Percentiles rank a stretch among this genome's conserved stretches.
These are phyloP conservation scores for Harrya chromipes DNA, from an alignment of 768 basidiomycete species.

Conservation along the genomic window DNA sequence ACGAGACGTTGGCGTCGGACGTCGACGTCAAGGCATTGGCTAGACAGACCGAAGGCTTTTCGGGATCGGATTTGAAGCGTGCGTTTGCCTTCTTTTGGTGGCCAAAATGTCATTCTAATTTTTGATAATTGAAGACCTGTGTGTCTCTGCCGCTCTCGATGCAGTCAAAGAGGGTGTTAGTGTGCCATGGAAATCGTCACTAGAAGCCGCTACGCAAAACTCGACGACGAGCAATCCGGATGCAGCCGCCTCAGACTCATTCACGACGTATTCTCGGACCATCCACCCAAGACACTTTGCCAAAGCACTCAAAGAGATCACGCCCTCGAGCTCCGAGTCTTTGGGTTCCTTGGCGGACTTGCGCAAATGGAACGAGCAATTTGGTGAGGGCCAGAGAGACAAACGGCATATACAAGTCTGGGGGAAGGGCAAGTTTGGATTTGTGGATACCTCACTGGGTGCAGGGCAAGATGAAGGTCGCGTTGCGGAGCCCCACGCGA, in stretches of 20 bases:
- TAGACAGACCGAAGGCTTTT: slow-evolving; percentile 78
- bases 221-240: background rate
- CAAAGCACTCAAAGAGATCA: slow-evolving; percentile 85
- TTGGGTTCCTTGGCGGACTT: slow-evolving; percentile 72
- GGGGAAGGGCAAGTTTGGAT: slow-evolving; percentile 89
- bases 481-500: slow-evolving; percentile 30
- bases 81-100: slow-evolving; percentile 27
- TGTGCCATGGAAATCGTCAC: slow-evolving; percentile 64
- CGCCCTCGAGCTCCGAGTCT: slow-evolving; percentile 83
- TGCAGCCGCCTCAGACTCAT: slow-evolving; percentile 7
- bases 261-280: slow-evolving; percentile 31
- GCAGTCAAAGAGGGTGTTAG: slow-evolving; percentile 82
- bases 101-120: slow-evolving; percentile 1
- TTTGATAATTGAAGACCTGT: slow-evolving; percentile 59
- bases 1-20: slow-evolving; percentile 67
- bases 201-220: slow-evolving; percentile 4
- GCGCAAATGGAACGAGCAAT: slow-evolving; percentile 90
- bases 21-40: slow-evolving; percentile 60
- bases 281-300: slow-evolving; percentile 66
- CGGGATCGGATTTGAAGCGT: slow-evolving; percentile 96
- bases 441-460: slow-evolving; percentile 47
- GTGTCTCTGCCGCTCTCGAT: slow-evolving; percentile 89
- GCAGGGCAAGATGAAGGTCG: slow-evolving; percentile 41
- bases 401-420: slow-evolving; percentile 70
- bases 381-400: slow-evolving; percentile 78